Conservation (phyloP, 768 basidiomycete genomes). For the Neoboletus magnificus region DNA sequence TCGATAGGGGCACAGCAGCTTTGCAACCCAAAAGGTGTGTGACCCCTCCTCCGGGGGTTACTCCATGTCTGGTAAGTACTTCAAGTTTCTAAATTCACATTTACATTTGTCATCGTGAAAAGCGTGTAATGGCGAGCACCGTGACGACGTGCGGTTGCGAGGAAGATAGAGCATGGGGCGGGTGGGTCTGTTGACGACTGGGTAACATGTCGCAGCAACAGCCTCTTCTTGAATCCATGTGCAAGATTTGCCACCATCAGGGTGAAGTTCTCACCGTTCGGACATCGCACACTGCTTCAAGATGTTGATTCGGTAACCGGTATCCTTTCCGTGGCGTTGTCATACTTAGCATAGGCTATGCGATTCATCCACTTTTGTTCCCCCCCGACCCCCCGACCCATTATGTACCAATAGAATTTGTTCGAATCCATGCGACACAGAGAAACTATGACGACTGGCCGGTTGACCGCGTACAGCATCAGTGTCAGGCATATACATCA, state of each 20-base stretch:
- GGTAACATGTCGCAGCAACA: background rate
- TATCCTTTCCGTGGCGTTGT: background rate
- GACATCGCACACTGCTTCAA: background rate
- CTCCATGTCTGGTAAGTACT: background rate
- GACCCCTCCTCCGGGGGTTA: background rate
- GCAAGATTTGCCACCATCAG: background rate
- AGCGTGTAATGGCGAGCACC: too few relatives aligned
- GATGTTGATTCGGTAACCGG: background rate
- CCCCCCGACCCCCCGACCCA: too few relatives aligned
- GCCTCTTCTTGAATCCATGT: background rate
- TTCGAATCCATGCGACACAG: background rate
- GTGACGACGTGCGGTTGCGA: background rate
- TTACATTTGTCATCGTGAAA: background rate
- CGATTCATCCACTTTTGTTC: background rate
- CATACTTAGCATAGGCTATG: background rate
- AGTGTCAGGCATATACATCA: background rate
- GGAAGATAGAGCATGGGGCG: background rate
- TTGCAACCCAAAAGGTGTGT: background rate
- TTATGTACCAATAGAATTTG: background rate
- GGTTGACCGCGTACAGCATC: background rate
- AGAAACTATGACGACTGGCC: background rate
- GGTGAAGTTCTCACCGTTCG: background rate
- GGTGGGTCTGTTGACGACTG: background rate
- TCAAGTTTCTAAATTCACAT: background rate
- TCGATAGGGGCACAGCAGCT: conserved; percentile 4